phyloP scores from a whole-genome alignment of 2,329 filamentous ascomycete genomes.

The Pestalotiopsis sp. region DNA sequence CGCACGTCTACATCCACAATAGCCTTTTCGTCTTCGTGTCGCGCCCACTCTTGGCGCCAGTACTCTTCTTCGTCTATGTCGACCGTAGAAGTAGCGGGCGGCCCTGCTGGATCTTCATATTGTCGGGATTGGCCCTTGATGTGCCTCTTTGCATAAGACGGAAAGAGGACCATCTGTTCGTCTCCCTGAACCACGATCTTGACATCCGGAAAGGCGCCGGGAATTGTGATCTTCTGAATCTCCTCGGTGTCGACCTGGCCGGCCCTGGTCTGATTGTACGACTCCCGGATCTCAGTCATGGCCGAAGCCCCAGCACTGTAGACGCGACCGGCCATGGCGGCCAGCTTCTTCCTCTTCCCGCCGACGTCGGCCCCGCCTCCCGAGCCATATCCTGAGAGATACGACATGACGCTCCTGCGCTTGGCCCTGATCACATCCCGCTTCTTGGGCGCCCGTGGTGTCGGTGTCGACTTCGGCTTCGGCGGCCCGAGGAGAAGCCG shows the following conservation, averaged over 20 bases:
- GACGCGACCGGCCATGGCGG: conserved; percentile 61
- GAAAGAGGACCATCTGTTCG: conserved; percentile 94
- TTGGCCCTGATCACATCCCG: conserved; percentile 13
- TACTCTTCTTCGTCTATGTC: conserved; percentile 68
- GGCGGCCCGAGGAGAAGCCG: conserved; percentile 47
- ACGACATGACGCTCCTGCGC: conserved; percentile 32
- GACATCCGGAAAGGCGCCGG: conserved; percentile 82
- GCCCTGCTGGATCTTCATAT: conserved; percentile 36
- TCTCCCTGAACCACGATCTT: conserved; percentile 78
- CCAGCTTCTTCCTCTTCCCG: conserved; percentile 76
- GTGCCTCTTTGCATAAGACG: conserved; percentile 85
- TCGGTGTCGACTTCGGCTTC: conserved; percentile 14
- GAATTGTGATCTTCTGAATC: conserved; percentile 54
- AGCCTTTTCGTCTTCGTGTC: conserved; percentile 78
- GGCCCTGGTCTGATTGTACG: conserved; percentile 57
- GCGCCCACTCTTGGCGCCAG: conserved; percentile 79
- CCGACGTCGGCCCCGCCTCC: conserved; percentile 60
- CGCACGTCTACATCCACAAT: conserved; percentile 93
- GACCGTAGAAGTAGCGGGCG: conserved; percentile 41
- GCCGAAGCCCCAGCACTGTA: conserved; percentile 60
- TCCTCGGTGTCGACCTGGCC: conserved; percentile 36
- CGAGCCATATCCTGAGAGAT: conserved; percentile 32
- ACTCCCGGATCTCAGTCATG: conserved; percentile 61
- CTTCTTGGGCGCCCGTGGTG: background rate
- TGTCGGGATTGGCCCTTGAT: conserved; percentile 44